Evolutionary conservation across 1,139 yeast species (phyloP).

Genomic region (Debaryomyces subglobosus): DNA sequence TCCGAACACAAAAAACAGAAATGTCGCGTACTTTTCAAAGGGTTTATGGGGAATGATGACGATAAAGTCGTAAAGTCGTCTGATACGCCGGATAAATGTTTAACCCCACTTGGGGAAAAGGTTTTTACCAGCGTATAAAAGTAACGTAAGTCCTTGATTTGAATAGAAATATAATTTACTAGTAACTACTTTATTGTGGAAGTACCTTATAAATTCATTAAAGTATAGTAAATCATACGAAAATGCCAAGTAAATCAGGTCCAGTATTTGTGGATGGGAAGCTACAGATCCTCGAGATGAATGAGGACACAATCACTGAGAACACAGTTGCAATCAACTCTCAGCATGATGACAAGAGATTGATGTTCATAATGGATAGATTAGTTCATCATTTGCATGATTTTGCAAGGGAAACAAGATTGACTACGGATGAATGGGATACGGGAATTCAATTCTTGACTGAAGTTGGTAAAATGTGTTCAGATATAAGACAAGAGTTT

Average conservation of each 20-base stretch:
- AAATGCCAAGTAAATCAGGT: constrained; percentile 4
- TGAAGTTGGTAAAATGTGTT: constrained; percentile 30
- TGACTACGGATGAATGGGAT: constrained; percentile 37
- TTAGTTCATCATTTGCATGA: constrained; percentile 34
- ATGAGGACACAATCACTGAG: constrained; percentile 32
- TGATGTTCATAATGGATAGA: constrained; percentile 27
- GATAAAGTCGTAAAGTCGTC: not conserved
- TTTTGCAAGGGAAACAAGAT: constrained; percentile 34
- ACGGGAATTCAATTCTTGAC: constrained; percentile 31
- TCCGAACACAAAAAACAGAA: not conserved
- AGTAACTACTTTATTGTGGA: not conserved
- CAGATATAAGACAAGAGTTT: constrained; percentile 35
- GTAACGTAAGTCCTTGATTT: not conserved
- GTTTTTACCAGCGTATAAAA: not conserved
- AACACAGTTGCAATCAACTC: constrained; percentile 30
- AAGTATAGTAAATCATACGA: not conserved
- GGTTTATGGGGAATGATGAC: not conserved
- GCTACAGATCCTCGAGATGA: constrained; percentile 21
- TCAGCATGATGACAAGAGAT: constrained; percentile 25
- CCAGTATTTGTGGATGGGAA: constrained; percentile 6
- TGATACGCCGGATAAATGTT: not conserved
- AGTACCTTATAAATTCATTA: not conserved
- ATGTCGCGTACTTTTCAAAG: not conserved
- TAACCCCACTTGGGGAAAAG: constrained; percentile 1
- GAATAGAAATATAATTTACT: not conserved